These are phyloP conservation scores for Aspergillus sclerotialis DNA, from an alignment of 2,329 filamentous ascomycete species.

Conservation along the genomic window DNA sequence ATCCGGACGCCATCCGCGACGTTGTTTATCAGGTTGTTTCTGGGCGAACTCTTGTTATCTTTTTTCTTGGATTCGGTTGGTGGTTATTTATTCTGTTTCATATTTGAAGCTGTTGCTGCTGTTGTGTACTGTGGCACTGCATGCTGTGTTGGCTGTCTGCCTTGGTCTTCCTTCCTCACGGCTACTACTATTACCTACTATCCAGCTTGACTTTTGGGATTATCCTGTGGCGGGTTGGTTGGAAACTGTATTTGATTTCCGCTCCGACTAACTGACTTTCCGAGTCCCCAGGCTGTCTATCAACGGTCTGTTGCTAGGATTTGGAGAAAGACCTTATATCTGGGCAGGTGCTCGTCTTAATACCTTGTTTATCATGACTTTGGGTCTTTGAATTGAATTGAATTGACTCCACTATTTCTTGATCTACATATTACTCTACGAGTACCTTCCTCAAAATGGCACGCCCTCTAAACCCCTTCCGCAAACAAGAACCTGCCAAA, in stretches of 20 bases:
- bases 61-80: neutral
- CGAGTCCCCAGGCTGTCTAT: too few relatives aligned
- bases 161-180: constrained; percentile 5
- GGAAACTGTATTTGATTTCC: too few relatives aligned
- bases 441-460: too few relatives aligned
- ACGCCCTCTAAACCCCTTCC: constrained; percentile 25
- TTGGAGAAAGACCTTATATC: too few relatives aligned
- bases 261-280: too few relatives aligned
- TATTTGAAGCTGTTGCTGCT: neutral
- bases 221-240: too few relatives aligned
- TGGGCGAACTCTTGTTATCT: neutral
- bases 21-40: constrained; percentile 2
- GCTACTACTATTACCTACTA: too few relatives aligned
- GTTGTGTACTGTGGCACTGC: neutral
- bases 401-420: neutral
- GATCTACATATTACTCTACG: too few relatives aligned
- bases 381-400: too few relatives aligned
- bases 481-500: constrained; percentile 18
- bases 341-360: too few relatives aligned
- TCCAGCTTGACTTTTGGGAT: constrained; percentile 10
- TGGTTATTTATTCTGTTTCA: constrained; percentile 1
- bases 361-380: too few relatives aligned
- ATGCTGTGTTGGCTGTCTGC: constrained; percentile 10
- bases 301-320: too few relatives aligned
- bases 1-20: constrained; percentile 13